Evolutionary conservation across 2,329 filamentous ascomycete species (phyloP), one percentile per base, ranked within the genome.

Genomic region (Atkinsonella hypoxylon): DNA sequence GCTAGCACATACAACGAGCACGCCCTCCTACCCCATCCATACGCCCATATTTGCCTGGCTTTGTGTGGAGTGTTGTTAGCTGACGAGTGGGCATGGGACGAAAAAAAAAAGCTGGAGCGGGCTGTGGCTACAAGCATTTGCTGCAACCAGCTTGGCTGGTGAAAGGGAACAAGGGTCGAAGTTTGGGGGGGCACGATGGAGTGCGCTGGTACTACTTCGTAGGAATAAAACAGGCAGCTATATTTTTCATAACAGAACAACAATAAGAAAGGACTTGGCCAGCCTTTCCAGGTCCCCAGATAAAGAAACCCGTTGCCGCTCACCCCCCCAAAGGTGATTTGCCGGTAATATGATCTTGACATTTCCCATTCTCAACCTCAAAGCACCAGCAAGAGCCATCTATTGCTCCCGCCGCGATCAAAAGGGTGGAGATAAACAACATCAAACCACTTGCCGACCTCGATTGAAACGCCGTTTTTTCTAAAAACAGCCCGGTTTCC

Each of bases 1-100:
- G 51, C 47, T 53, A 47, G 43, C 51, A 53, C 44, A 50, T 53
- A 47, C 44, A 39, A 49, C 31, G n/a, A 36, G 22, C 38, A 42
- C 39, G 26, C 47, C 47, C 47, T 11, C 44, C 32, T n/a, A 4
- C 31, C 36, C 20, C 45, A 17, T 18, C 4, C 36, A 39, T 26
- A 2, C 45, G 12, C 32, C 22, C n/a, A 18, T 7, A 26, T 48
- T 42, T 48, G 47, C 30, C 38, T 22, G 20, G 38, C n/a, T 41
- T 2, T 4, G 18, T 40, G 11, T 22, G 38, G 32, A 2, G 46
- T 18, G 36, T 40, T 12, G 36, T 10, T 30, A 18, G 34, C 13
- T 41, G 7, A 47, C 32, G 31, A 32, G 20, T 43, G 41, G 41
- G 41, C 41, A 43, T 43, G 41, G 42, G 42, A 44, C 31, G 40